Evolutionary conservation across 2,329 filamentous ascomycete species (phyloP).

Genomic region (Mycosphaerella arachidis): DNA sequence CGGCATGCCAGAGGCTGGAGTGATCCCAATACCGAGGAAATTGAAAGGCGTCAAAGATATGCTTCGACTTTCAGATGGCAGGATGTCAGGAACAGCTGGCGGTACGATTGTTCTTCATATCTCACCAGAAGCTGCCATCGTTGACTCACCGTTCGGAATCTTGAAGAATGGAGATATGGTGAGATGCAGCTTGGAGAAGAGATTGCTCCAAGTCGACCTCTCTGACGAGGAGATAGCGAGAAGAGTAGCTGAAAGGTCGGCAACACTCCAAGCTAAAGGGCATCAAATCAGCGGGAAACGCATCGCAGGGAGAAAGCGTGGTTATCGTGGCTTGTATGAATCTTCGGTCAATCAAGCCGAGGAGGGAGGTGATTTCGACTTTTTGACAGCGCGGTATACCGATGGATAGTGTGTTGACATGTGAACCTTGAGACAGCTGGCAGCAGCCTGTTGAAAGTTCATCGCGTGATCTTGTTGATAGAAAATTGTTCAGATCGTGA

Average conservation of each 20-base stretch:
- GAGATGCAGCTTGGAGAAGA: constrained; percentile 41
- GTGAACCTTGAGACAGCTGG: not conserved
- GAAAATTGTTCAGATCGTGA: too few species aligned
- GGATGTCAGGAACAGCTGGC: constrained; percentile 54
- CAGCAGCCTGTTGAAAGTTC: not conserved
- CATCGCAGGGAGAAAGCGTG: constrained; percentile 40
- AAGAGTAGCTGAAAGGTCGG: constrained; percentile 34
- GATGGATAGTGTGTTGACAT: not conserved
- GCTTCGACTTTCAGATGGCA: constrained; percentile 51
- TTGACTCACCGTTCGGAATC: constrained; percentile 46
- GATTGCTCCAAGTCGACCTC: constrained; percentile 41
- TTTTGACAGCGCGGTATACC: constrained; percentile 41
- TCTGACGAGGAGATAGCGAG: constrained; percentile 39
- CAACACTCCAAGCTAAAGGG: constrained; percentile 24
- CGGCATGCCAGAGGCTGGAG: constrained; percentile 51
- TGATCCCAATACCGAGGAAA: constrained; percentile 50
- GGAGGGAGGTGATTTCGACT: constrained; percentile 58
- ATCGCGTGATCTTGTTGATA: too few species aligned
- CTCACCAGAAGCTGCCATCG: constrained; percentile 48
- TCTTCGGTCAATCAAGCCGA: constrained; percentile 58
- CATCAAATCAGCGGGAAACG: constrained; percentile 28
- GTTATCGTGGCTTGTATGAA: constrained; percentile 58
- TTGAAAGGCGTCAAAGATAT: constrained; percentile 50
- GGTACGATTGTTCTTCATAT: constrained; percentile 53
- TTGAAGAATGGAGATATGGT: constrained; percentile 48